Base-by-base conservation (phyloP, 2,329 filamentous ascomycete genomes). In the Cordyceps fumosorosea region DNA sequence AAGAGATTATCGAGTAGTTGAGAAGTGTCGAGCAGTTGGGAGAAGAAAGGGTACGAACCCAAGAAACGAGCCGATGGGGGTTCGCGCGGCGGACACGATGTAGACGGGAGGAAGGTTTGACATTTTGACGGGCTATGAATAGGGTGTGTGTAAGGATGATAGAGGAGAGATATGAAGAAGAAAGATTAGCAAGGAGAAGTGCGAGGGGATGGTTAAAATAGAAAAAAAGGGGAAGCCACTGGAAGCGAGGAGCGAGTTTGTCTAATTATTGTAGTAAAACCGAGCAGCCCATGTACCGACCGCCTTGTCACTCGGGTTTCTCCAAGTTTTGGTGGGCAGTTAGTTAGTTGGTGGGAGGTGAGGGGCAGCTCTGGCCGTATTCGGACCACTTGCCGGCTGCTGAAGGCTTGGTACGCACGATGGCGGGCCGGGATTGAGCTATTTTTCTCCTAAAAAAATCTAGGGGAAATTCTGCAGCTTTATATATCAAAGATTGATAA, bases 41-140 rank as follows among this genome's bases (percentile, higher is more conserved):
- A 24, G 53, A 51, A 64, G 56, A 55, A 60, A 51, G 42, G 22
- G 40, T 44, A 62, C 75, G 65, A 78, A 96, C 91, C 95, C 95
- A 72, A 96, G 85, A 80, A 99, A 99, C 67, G 90, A 93, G 71
- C 95, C 95, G 67, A 96, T 84, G 59, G 95, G 95, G 67, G 95
- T 99, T 78, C 93, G 87, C 72, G 87, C 90, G 67, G 88, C 89
- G 64, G 95, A 95, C 73, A 97, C 92, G 72, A 99, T 97, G 81
- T 99, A 99, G 68, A 99, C 93, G 64, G 92, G 84, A 67, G 91
- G 89, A 66, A 93, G 84, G 69, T 85, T 85, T 74, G 91, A 83
- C 90, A 96, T 96, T 64, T 70, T 85, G 78, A 59, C 48, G 57
- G 62, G 47, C 22, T 55, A 26, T 61, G 29, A 29, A 29, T 54